Evolutionary conservation across 164 flowering plant genomes (phyloP).

Genomic region (Piper longum): DNA sequence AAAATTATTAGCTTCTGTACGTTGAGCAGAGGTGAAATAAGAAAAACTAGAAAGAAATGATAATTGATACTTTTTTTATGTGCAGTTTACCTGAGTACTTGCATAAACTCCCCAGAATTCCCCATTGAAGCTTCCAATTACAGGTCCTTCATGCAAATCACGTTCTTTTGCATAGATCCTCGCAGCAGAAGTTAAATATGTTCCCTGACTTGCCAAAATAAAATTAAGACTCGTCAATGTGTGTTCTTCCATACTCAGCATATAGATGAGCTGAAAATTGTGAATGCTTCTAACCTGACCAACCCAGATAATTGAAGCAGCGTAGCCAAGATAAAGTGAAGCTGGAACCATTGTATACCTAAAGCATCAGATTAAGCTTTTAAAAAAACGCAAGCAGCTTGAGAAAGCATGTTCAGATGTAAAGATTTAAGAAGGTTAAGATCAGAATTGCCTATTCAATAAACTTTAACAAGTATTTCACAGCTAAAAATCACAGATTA

Average conservation of each 20-base stretch:
- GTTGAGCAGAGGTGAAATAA: not conserved
- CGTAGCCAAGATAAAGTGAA: constrained; percentile 79
- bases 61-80: not conserved
- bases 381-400: too few species aligned
- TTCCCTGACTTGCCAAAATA: constrained; percentile 46
- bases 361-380: not conserved
- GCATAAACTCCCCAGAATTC: constrained; percentile 93
- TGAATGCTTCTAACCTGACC: constrained; percentile 43
- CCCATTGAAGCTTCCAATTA: constrained; percentile 84
- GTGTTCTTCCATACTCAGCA: not conserved
- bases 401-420: too few species aligned
- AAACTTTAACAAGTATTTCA: too few species aligned
- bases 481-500: too few species aligned
- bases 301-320: constrained; percentile 96
- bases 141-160: constrained; percentile 64
- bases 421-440: too few species aligned
- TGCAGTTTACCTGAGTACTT: constrained; percentile 51
- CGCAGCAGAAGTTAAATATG: constrained; percentile 83
- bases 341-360: constrained; percentile 96
- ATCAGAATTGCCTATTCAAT: too few species aligned
- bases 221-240: not conserved
- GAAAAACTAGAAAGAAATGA: not conserved
- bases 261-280: not conserved
- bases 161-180: constrained; percentile 53
- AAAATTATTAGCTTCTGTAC: not conserved